Evolutionary conservation across 495 filamentous ascomycete genomes (phyloP).

Genomic region (Aspergillus sclerotiicarbonarius): DNA sequence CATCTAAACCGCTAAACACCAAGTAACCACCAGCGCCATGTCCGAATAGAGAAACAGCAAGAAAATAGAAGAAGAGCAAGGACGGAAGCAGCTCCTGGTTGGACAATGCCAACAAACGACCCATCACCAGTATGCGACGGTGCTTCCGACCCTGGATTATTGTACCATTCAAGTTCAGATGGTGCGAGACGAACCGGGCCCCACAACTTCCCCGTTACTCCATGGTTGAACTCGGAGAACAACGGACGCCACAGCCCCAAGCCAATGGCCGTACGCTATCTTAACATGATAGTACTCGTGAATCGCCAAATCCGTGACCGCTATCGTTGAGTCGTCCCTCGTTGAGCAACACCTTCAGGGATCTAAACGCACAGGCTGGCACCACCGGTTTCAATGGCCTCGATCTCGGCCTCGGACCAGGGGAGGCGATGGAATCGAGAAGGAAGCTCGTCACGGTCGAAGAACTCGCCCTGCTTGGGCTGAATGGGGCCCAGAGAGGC

Average conservation of each 20-base stretch:
- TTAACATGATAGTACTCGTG: conserved; percentile 13
- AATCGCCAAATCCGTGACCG: conserved; percentile 10
- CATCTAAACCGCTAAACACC: conserved; percentile 31
- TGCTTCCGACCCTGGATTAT: background rate
- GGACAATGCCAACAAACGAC: conserved; percentile 1
- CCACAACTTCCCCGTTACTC: conserved; percentile 2
- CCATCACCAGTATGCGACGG: conserved; percentile 5
- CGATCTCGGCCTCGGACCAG: conserved; percentile 80
- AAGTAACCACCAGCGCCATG: conserved; percentile 43
- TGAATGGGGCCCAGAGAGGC: conserved; percentile 66
- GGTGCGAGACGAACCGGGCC: conserved; percentile 1
- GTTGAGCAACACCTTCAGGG: background rate
- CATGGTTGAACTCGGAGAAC: conserved; percentile 3
- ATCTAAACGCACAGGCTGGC: conserved; percentile 62
- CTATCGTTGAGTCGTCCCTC: conserved; percentile 21
- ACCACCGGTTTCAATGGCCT: conserved; percentile 89
- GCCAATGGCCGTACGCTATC: conserved; percentile 1
- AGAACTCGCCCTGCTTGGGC: conserved; percentile 71
- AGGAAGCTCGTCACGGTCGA: conserved; percentile 88
- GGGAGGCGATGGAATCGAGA: conserved; percentile 71
- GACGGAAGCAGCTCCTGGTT: background rate
- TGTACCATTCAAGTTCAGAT: background rate
- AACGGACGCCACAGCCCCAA: background rate
- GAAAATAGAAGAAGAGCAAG: conserved; percentile 4
- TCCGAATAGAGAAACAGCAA: conserved; percentile 20